Evolutionary conservation across 2,329 filamentous ascomycete genomes (phyloP), one percentile per base, ranked within the genome.

Genomic region (Neopestalotiopsis sp.): DNA sequence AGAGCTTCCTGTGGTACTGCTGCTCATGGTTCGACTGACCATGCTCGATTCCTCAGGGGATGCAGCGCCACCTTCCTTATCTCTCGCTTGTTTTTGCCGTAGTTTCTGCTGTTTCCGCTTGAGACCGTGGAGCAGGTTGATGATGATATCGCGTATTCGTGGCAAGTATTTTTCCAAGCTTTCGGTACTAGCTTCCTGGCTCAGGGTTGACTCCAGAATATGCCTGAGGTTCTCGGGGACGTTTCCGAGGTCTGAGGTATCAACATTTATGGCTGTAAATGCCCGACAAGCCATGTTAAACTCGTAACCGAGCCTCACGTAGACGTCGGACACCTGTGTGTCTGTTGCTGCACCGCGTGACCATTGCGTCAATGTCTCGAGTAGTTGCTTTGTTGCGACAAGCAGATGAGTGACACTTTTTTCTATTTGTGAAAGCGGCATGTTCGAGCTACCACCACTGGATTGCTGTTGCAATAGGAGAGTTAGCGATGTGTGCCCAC

Each of bases 231-330:
- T 85, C 79, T 99, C 96, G 5, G 96, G 96, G 2, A 99, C 96
- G 74, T 97, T 97, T 68, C 96, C 96, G 13, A 99, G 86, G 80
- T 99, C 96, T 32, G 90, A 89, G 1, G 95, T 98, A 76, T 99
- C 96, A 71, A 99, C 96, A 71, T 97, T 96, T 77, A 99, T 99
- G 69, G 95, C 94, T 76, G 94, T 94, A 82, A 99, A 99, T 71
- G 96, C 95, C 68, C 96, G 92, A 81, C 95, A 98, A 34, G 96
- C 96, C 84, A 99, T 96, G 82, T 99, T 99, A 87, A 99, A 99
- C 82, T 99, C 96, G 82, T 99, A 99, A 61, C 96, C 96, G 71
- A 99, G 85, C 70, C 96, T 92, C 70, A 99, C 96, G 79, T 99
- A 99, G 75, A 99, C 96, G 80, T 99, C 96, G 13, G 96, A 98